Evolutionary conservation across 345 rosid species (phyloP).

Genomic region (Rhodamnia rubescens): DNA sequence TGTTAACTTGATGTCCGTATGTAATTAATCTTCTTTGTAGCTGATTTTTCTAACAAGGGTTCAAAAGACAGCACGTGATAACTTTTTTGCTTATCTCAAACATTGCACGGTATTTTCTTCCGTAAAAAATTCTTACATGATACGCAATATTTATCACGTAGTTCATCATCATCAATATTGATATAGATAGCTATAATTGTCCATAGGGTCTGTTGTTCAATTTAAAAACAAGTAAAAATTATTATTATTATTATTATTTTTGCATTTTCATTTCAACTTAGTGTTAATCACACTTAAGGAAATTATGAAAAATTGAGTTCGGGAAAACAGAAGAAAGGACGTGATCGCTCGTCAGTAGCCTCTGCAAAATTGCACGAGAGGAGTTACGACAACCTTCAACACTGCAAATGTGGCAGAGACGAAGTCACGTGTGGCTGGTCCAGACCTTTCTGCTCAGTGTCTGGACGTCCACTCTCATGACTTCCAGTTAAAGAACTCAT

Average conservation of each 20-base stretch:
- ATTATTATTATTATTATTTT: fast-evolving
- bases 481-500: background rate
- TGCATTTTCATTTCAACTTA: background rate
- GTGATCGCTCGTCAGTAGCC: conserved; percentile 5
- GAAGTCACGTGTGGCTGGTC: conserved; percentile 12
- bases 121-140: too few relatives aligned
- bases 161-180: background rate
- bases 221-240: background rate
- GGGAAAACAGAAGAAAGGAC: background rate
- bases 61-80: fast-evolving
- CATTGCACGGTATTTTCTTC: background rate
- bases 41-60: background rate
- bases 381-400: background rate
- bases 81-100: background rate
- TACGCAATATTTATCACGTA: background rate
- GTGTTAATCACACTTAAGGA: background rate
- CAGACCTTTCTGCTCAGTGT: background rate
- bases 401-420: background rate
- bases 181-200: background rate
- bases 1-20: background rate
- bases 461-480: background rate
- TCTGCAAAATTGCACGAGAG: background rate
- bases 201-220: background rate
- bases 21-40: background rate
- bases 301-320: background rate